A percentile compares a stretch with the other conserved stretches of the same genome.
Conservation (phyloP, 2,329 filamentous ascomycete genomes). For the Aureobasidium namibiae region DNA sequence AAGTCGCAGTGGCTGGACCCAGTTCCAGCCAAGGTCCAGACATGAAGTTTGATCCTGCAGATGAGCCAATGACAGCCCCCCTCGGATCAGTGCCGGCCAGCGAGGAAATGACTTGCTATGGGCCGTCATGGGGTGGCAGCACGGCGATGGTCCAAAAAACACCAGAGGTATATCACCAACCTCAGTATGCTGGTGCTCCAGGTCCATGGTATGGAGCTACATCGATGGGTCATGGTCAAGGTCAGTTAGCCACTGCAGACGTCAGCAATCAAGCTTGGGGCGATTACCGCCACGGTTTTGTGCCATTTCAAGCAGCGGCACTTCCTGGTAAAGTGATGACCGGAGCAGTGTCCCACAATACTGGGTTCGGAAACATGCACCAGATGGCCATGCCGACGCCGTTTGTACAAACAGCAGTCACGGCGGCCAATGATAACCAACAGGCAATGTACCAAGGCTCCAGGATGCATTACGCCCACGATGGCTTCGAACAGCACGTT, state of each 20-base stretch:
- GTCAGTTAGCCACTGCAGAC: neutral
- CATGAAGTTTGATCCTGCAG: constrained; percentile 2
- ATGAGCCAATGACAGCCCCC: neutral
- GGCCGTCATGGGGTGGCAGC: neutral
- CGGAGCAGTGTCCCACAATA: neutral
- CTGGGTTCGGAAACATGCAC: neutral
- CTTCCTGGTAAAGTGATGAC: neutral
- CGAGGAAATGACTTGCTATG: neutral
- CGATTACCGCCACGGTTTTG: neutral
- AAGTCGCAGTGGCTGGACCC: neutral
- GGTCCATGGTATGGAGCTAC: neutral
- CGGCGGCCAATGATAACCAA: neutral
- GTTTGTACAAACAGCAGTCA: neutral
- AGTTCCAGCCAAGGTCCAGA: neutral
- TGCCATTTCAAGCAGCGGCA: neutral
- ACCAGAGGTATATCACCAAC: neutral
- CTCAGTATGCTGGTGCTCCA: neutral
- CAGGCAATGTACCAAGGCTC: neutral
- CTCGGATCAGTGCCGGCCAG: neutral
- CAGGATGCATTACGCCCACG: neutral
- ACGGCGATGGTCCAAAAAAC: neutral
- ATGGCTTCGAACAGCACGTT: neutral
- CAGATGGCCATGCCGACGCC: neutral
- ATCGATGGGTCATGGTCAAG: neutral
- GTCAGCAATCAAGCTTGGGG: neutral